These are phyloP conservation scores for Myriosclerotinia curreyana DNA, from an alignment of 2,329 filamentous ascomycete genomes.

Conservation along the genomic window DNA sequence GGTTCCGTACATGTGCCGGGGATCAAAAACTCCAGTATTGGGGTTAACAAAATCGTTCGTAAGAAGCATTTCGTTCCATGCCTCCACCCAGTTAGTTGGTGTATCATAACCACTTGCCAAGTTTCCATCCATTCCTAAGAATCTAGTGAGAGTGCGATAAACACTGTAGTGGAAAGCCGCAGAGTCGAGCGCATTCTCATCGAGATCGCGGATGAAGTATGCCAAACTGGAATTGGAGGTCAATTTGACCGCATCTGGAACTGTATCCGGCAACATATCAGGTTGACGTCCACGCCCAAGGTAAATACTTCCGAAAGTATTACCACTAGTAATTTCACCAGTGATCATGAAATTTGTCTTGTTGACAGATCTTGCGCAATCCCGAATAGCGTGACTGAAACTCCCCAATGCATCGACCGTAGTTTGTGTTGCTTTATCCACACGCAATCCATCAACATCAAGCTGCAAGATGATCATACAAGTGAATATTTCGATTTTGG, in stretches of 20 bases:
- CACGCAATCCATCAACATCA: conserved; percentile 65
- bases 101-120: conserved; percentile 52
- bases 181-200: conserved; percentile 54
- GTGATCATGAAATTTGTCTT: conserved; percentile 64
- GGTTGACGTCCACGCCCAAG: conserved; percentile 60
- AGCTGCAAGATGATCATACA: conserved; percentile 60
- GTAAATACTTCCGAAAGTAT: conserved; percentile 58
- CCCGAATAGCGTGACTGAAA: conserved; percentile 54
- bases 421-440: conserved; percentile 64
- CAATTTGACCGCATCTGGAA: conserved; percentile 48
- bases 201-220: conserved; percentile 52
- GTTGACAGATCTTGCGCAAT: conserved; percentile 54
- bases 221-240: conserved; percentile 45
- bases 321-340: conserved; percentile 62
- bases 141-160: conserved; percentile 60
- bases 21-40: conserved; percentile 59
- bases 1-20: conserved; percentile 61
- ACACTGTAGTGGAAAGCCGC: conserved; percentile 62
- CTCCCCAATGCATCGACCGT: conserved; percentile 59
- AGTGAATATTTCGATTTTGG: conserved; percentile 58
- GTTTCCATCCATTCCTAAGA: conserved; percentile 57
- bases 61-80: conserved; percentile 54
- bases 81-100: conserved; percentile 50
- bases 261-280: conserved; percentile 48
- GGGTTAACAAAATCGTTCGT: conserved; percentile 60